Evolutionary conservation across 768 basidiomycete genomes (phyloP).

Genomic region (Suillus cothurnatus): DNA sequence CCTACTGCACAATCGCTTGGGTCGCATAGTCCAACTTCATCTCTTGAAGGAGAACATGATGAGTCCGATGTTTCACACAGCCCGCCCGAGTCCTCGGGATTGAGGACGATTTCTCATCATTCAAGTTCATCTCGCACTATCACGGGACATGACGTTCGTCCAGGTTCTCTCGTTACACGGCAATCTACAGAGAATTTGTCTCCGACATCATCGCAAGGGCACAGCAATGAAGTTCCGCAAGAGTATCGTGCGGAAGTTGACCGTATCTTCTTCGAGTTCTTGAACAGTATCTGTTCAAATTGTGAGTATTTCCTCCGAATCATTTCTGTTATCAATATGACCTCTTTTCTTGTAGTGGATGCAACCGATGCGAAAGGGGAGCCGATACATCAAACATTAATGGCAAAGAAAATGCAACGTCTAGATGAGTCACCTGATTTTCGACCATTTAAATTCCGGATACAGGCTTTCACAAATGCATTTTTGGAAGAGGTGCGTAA

Average conservation of each 20-base stretch:
- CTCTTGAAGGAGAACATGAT: constrained; percentile 56
- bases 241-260: constrained; percentile 86
- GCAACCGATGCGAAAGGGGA: constrained; percentile 94
- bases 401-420: constrained; percentile 99
- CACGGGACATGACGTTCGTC: constrained; percentile 18
- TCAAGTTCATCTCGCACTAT: constrained; percentile 27
- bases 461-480: constrained; percentile 95
- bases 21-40: constrained; percentile 34
- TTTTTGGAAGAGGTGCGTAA: constrained; percentile 84
- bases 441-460: constrained; percentile 98
- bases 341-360: constrained; percentile 63
- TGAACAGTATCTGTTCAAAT: constrained; percentile 88
- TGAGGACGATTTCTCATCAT: constrained; percentile 21
- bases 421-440: constrained; percentile 96
- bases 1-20: constrained; percentile 14
- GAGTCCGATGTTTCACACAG: constrained; percentile 45
- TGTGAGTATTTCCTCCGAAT: constrained; percentile 51
- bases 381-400: constrained; percentile 95
- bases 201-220: constrained; percentile 23
- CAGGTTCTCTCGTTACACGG: constrained; percentile 18
- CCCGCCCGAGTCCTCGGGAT: constrained; percentile 32
- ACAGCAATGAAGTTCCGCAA: constrained; percentile 69
- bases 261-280: constrained; percentile 86
- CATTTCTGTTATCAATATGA: constrained; percentile 16
- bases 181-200: constrained; percentile 30